phyloP scores from a whole-genome alignment of 148 eudicot species.

The Talinum fruticosum region DNA sequence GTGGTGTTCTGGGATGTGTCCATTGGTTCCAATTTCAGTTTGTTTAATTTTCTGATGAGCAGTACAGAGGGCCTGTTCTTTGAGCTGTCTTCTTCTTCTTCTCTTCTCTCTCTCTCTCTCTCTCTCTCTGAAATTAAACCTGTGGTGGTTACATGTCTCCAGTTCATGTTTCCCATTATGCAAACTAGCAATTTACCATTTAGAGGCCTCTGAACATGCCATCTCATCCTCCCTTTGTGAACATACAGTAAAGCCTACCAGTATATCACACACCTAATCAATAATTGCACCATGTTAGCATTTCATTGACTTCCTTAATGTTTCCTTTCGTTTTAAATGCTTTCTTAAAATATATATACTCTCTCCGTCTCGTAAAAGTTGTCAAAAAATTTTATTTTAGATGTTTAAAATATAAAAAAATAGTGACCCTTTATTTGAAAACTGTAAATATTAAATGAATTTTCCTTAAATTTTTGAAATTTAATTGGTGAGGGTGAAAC shows the following conservation, averaged over 20 bases:
- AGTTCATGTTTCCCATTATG: conserved; percentile 22
- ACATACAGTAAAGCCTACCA: background rate
- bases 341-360: too few relatives aligned
- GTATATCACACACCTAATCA: background rate
- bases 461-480: background rate
- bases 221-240: background rate
- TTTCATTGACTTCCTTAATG: conserved; percentile 2
- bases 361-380: too few relatives aligned
- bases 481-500: background rate
- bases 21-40: background rate
- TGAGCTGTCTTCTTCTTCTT: conserved; percentile 19
- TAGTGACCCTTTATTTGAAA: too few relatives aligned
- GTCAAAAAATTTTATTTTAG: too few relatives aligned
- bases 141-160: conserved; percentile 20
- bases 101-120: background rate
- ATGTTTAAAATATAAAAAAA: too few relatives aligned
- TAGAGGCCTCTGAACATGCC: conserved; percentile 6
- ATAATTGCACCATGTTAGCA: conserved; percentile 3
- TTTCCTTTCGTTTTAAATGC: background rate
- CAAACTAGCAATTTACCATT: conserved; percentile 7
- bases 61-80: conserved; percentile 10
- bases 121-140: background rate
- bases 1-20: conserved; percentile 1
- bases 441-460: background rate
- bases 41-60: background rate